Evolutionary conservation across 1,284 basidiomycete genomes (phyloP), one percentile per base, ranked within the genome.

Genomic region (Cerioporus squamosus): DNA sequence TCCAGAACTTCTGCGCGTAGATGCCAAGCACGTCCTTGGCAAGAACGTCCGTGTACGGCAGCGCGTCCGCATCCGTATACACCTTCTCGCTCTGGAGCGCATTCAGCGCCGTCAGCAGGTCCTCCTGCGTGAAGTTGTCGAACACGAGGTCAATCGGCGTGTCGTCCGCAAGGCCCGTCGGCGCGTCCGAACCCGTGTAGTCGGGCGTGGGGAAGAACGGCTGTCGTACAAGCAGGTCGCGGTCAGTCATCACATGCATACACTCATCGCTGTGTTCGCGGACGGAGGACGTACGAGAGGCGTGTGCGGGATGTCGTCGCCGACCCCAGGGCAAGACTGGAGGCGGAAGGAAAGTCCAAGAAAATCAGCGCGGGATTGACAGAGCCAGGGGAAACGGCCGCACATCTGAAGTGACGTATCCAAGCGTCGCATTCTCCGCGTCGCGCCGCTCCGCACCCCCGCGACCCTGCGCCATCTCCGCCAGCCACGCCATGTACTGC

Each of bases 331-430:
- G 71, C 90, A 91, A 10, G 81, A 73, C 86, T 88, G 9, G 22
- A 22, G n/a, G 5, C 2, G 40, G 6, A 20, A 7, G 20, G 2
- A 7, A 20, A 6, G 6, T 5, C 33, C n/a, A n/a, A n/a, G n/a
- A 17, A 22, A 3, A 43, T 22, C 40, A 22, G 29, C 29, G 29
- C 29, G 29, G 10, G 29, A 29, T 2, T 29, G 29, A 29, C 2
- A 43, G 5, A n/a, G 3, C 9, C 5, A 8, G 10, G 29, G n/a
- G 20, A 20, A 5, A 29, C 54, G 48, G 3, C 71, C 87, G 69
- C 62, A 89, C 87, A 67, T 91, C 90, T 0, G 72, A 67, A 1
- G 90, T 91, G 18, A 90, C 87, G 68, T 92, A 91, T 64, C 90
- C 90, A 23, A 87, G 70, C 0, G 87, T 90, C 68, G 83, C 66